These are phyloP conservation scores for Candida alai DNA, from an alignment of 805 yeast genomes.

Conservation along the genomic window DNA sequence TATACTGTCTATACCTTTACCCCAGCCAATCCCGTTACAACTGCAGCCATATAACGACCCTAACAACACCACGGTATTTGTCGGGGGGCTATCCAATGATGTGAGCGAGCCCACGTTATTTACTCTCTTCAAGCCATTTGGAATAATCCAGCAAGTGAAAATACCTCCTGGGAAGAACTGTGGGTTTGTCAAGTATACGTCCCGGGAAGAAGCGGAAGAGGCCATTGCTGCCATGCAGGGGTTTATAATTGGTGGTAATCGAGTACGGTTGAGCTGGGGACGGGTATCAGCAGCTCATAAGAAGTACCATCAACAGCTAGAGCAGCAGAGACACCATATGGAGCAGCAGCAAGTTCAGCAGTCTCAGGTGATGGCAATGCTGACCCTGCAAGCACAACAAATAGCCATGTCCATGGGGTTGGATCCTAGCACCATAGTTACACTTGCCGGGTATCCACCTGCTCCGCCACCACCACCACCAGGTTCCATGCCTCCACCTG, in stretches of 20 bases:
- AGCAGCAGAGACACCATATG: slow-evolving; percentile 14
- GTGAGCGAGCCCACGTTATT: slow-evolving; percentile 59
- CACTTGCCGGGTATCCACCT: slow-evolving; percentile 19
- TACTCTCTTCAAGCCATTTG: slow-evolving; percentile 67
- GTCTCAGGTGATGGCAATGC: slow-evolving; percentile 28
- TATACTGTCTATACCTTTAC: slow-evolving; percentile 3
- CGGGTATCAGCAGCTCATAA: slow-evolving; percentile 30
- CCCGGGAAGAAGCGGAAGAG: slow-evolving; percentile 76
- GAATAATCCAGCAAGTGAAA: slow-evolving; percentile 63
- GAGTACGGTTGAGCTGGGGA: slow-evolving; percentile 88
- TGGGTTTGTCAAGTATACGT: slow-evolving; percentile 81
- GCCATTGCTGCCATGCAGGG: slow-evolving; percentile 90
- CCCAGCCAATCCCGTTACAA: slow-evolving; percentile 4
- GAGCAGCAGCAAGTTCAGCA: slow-evolving; percentile 31
- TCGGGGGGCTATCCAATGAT: slow-evolving; percentile 69
- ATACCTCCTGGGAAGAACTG: slow-evolving; percentile 82
- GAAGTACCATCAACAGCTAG: slow-evolving; percentile 29
- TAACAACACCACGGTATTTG: slow-evolving; percentile 70
- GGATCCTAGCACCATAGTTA: slow-evolving; percentile 32
- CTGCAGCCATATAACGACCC: slow-evolving; percentile 47
- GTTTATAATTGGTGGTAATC: slow-evolving; percentile 77
- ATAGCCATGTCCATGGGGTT: slow-evolving; percentile 34
- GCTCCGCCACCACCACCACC: slow-evolving; percentile 4
- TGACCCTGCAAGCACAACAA: slow-evolving; percentile 28
- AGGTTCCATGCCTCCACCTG: background rate